A percentile compares a stretch with the other conserved stretches of the same genome.
Conservation (phyloP, 305 asterid species). For the Rubia peregrina region DNA sequence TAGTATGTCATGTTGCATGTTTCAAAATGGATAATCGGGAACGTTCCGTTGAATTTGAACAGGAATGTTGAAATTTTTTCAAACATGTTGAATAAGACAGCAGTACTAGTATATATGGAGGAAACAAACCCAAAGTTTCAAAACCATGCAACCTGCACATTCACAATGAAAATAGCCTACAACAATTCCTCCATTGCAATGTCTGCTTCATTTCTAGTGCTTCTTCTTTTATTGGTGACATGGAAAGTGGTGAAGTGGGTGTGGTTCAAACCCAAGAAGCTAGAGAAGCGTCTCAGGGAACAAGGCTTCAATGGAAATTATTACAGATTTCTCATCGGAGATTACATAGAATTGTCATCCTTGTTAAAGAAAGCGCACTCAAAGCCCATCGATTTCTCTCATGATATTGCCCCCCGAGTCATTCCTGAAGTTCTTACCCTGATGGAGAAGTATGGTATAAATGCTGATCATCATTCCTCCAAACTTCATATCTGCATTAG, state of each 20-base stretch:
- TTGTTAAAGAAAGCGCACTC: slow-evolving; percentile 23
- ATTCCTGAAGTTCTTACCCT: slow-evolving; percentile 10
- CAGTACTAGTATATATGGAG: no score
- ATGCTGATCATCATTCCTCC: no score
- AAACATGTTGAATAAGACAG: no score
- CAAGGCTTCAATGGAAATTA: slow-evolving; percentile 29
- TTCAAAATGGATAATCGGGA: no score
- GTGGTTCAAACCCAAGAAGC: slow-evolving; percentile 27
- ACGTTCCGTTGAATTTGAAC: no score
- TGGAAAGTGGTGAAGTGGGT: slow-evolving; percentile 25
- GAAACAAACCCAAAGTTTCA: no score
- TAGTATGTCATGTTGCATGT: no score
- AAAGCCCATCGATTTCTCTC: slow-evolving; percentile 22
- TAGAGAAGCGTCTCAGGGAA: slow-evolving; percentile 23
- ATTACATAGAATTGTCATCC: slow-evolving; percentile 16
- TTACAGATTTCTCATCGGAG: slow-evolving; percentile 26
- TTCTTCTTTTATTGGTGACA: slow-evolving; percentile 1
- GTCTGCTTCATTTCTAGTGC: neutral
- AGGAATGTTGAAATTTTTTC: no score
- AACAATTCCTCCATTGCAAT: neutral
- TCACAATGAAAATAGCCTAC: neutral
- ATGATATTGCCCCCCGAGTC: slow-evolving; percentile 23
- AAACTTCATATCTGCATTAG: no score
- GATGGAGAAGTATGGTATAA: slow-evolving; percentile 2
- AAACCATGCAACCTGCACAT: neutral